Conservation (phyloP, 2,329 filamentous ascomycete genomes). For the Colletotrichum trifolii region DNA sequence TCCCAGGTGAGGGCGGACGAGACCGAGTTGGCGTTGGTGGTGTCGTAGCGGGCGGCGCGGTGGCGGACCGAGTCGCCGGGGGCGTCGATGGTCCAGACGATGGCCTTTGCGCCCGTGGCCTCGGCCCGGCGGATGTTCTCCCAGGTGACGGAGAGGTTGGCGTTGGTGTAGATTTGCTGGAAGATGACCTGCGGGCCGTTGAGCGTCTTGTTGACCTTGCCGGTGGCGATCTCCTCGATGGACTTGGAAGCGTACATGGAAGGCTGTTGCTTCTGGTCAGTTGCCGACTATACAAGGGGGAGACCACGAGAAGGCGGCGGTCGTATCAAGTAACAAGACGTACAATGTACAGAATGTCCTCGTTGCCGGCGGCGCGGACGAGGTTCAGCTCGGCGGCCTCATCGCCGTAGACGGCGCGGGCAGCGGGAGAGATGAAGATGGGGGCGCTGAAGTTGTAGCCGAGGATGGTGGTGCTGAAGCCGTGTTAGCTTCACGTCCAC, state of each 20-base stretch:
- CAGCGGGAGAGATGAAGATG: constrained; percentile 61
- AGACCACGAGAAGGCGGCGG: too few relatives aligned
- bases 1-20: constrained; percentile 41
- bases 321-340: constrained; percentile 12
- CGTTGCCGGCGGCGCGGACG: constrained; percentile 55
- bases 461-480: constrained; percentile 52
- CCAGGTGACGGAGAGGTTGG: constrained; percentile 47
- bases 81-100: constrained; percentile 52
- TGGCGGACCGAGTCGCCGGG: constrained; percentile 38
- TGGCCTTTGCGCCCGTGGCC: constrained; percentile 48
- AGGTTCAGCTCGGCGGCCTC: constrained; percentile 59
- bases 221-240: constrained; percentile 48
- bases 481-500: background rate
- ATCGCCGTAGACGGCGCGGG: constrained; percentile 56
- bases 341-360: constrained; percentile 58
- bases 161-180: constrained; percentile 44
- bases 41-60: constrained; percentile 40
- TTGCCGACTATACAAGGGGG: background rate
- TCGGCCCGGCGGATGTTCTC: constrained; percentile 47
- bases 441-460: constrained; percentile 60
- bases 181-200: constrained; percentile 46
- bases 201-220: constrained; percentile 40
- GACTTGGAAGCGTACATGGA: constrained; percentile 47
- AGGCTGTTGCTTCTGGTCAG: constrained; percentile 29
- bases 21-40: constrained; percentile 36